These are phyloP conservation scores for Loxodes magnus DNA, from an alignment of 73 alveolate species.

Conservation along the genomic window DNA sequence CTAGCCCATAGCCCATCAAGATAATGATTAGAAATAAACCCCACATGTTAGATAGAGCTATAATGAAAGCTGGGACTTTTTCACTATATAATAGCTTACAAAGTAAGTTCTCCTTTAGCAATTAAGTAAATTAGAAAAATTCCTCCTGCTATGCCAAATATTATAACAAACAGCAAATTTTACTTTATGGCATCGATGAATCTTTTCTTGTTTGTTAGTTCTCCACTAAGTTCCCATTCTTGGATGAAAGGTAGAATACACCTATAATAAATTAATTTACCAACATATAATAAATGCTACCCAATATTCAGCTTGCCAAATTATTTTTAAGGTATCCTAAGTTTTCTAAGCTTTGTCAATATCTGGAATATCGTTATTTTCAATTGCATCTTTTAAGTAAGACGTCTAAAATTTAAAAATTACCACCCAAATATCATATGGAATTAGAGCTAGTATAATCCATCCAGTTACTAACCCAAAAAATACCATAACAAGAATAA, in stretches of 20 bases:
- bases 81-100: neutral
- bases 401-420: neutral
- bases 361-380: neutral
- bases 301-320: constrained; percentile 13
- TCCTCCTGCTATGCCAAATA: neutral
- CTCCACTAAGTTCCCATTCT: constrained; percentile 16
- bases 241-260: constrained; percentile 5
- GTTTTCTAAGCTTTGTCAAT: neutral
- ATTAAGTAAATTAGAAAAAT: neutral
- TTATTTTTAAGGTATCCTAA: neutral
- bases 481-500: constrained; percentile 4
- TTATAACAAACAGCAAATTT: neutral
- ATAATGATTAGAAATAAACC: constrained; percentile 4
- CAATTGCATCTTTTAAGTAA: no score
- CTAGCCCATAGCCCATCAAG: constrained; percentile 6
- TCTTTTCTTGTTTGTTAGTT: neutral
- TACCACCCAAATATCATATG: constrained; percentile 10
- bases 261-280: constrained; percentile 2
- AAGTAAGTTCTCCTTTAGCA: neutral
- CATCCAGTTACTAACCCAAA: constrained; percentile 2
- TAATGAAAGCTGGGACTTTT: neutral
- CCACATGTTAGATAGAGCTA: constrained; percentile 9
- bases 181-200: neutral
- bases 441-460: neutral
- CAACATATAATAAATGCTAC: constrained; percentile 7